A percentile compares a stretch with the other conserved stretches of the same genome.
These are phyloP conservation scores for Oryza australiensis DNA, from an alignment of 176 grass and related monocot genomes.

Conservation along the genomic window DNA sequence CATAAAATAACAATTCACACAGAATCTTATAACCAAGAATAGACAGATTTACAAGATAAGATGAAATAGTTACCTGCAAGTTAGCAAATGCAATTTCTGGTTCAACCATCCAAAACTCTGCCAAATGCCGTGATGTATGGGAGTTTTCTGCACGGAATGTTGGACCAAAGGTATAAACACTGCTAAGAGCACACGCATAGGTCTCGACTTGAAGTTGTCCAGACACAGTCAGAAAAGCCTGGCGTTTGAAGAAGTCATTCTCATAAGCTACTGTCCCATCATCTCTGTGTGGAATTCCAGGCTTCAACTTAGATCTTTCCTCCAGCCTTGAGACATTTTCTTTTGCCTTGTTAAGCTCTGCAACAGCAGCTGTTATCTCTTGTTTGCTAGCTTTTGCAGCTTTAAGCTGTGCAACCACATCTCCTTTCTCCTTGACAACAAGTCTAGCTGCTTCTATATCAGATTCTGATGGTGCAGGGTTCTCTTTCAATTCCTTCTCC, in stretches of 20 bases:
- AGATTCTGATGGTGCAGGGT: conserved; percentile 71
- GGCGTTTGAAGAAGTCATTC: conserved; percentile 83
- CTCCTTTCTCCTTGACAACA: conserved; percentile 72
- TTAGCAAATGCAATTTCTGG: conserved; percentile 97
- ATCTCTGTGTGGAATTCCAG: conserved; percentile 65
- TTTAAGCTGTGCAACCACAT: conserved; percentile 65
- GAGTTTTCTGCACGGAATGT: conserved; percentile 96
- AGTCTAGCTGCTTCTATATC: conserved; percentile 71
- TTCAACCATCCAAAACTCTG: conserved; percentile 99
- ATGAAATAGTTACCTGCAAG: conserved; percentile 57
- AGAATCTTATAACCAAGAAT: not conserved
- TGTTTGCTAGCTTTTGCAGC: conserved; percentile 67
- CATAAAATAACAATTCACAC: not conserved
- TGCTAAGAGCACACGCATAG: conserved; percentile 85
- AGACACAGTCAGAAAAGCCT: conserved; percentile 94
- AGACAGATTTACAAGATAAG: not conserved
- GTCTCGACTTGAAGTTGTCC: conserved; percentile 97
- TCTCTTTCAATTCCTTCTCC: conserved; percentile 77
- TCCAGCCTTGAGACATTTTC: conserved; percentile 66
- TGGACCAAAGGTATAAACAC: conserved; percentile 94
- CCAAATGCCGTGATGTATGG: conserved; percentile 85
- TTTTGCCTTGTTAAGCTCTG: conserved; percentile 66
- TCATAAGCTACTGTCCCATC: conserved; percentile 79
- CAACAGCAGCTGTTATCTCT: conserved; percentile 63
- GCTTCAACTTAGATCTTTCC: conserved; percentile 89